Evolutionary conservation across 805 yeast species (phyloP).

Genomic region (Kazachstania viticola): DNA sequence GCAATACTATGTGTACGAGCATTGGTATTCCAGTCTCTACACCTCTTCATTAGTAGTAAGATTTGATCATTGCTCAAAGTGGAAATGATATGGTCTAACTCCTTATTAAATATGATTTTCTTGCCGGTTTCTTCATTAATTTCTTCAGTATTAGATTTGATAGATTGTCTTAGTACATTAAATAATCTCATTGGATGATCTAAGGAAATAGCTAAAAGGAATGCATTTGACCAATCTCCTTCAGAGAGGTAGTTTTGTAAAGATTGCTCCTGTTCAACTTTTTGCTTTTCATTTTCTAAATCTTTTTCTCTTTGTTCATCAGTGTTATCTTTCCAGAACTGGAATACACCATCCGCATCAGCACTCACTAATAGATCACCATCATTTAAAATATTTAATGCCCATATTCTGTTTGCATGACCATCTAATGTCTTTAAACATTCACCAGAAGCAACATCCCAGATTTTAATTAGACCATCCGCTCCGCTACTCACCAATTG

Average conservation of each 20-base stretch:
- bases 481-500: constrained; percentile 75
- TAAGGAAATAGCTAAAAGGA: constrained; percentile 69
- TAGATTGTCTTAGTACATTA: constrained; percentile 56
- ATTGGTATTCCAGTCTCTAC: constrained; percentile 93
- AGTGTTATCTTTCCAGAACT: constrained; percentile 82
- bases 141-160: constrained; percentile 35
- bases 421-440: constrained; percentile 78
- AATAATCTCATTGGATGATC: constrained; percentile 86
- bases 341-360: constrained; percentile 89
- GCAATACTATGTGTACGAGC: constrained; percentile 69
- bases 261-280: constrained; percentile 81
- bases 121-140: constrained; percentile 4
- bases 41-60: constrained; percentile 49
- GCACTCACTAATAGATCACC: constrained; percentile 70
- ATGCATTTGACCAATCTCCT: constrained; percentile 82
- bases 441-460: constrained; percentile 76
- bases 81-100: constrained; percentile 54
- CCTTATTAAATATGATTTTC: constrained; percentile 25
- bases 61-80: constrained; percentile 50
- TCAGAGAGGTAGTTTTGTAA: constrained; percentile 60
- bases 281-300: constrained; percentile 37
- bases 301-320: constrained; percentile 51
- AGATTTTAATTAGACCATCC: constrained; percentile 84
- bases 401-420: constrained; percentile 93
- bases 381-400: constrained; percentile 53